Evolutionary conservation across 2,329 filamentous ascomycete genomes (phyloP).

Genomic region (Fusarium incarnatum): DNA sequence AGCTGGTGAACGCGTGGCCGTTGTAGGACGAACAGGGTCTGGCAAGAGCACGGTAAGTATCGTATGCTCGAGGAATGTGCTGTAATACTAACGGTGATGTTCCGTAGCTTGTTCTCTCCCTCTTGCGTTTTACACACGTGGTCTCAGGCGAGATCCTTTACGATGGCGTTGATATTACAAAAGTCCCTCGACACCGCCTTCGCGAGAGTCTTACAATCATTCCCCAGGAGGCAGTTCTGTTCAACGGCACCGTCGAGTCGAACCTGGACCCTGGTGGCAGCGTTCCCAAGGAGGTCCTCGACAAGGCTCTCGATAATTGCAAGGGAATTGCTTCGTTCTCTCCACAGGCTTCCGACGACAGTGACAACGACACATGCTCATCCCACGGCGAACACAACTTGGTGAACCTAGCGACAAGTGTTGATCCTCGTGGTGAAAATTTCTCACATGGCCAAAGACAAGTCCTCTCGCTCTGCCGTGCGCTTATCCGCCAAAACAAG

Average conservation of each 20-base stretch:
- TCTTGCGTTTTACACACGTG: constrained; percentile 65
- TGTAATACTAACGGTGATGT: constrained; percentile 19
- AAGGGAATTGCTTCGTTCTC: constrained; percentile 67
- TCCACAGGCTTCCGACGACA: constrained; percentile 52
- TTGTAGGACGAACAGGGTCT: constrained; percentile 84
- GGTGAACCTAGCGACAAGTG: constrained; percentile 58
- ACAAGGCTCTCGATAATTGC: constrained; percentile 71
- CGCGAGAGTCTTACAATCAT: constrained; percentile 68
- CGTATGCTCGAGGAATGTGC: background rate
- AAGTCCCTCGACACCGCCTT: constrained; percentile 61
- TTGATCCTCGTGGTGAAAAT: constrained; percentile 66
- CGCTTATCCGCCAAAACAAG: constrained; percentile 65
- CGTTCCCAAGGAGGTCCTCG: constrained; percentile 64
- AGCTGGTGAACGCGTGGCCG: constrained; percentile 80
- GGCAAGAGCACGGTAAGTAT: constrained; percentile 81
- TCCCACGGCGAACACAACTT: constrained; percentile 21
- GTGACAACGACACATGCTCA: constrained; percentile 42
- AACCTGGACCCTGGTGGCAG: constrained; percentile 74
- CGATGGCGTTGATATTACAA: constrained; percentile 67
- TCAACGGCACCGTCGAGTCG: constrained; percentile 63
- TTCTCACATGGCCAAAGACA: constrained; percentile 70
- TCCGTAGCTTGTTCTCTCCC: constrained; percentile 61
- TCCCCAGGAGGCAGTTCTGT: constrained; percentile 69
- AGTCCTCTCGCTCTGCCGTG: constrained; percentile 67
- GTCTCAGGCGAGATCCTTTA: constrained; percentile 65